phyloP scores from a whole-genome alignment of 2,329 filamentous ascomycete genomes.

The Phaeophleospora eucalypticola region DNA sequence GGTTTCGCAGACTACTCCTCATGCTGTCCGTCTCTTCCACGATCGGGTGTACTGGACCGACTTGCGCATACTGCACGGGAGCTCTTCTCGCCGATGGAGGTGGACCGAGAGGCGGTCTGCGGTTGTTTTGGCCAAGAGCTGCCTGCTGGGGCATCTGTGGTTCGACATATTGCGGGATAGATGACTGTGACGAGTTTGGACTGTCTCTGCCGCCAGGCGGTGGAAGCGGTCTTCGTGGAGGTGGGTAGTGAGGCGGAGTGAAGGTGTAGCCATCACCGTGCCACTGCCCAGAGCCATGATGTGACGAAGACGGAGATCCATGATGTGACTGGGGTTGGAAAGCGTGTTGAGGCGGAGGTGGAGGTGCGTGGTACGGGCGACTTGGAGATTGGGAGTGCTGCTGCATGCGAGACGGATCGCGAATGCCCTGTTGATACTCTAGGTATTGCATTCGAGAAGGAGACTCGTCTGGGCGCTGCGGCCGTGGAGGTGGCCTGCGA shows the following conservation, averaged over 20 bases:
- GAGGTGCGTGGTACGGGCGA: constrained; percentile 16
- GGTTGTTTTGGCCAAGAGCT: constrained; percentile 26
- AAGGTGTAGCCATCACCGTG: constrained; percentile 28
- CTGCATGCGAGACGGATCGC: constrained; percentile 16
- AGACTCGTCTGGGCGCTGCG: constrained; percentile 25
- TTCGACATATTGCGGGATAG: constrained; percentile 12
- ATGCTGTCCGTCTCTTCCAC: constrained; percentile 46
- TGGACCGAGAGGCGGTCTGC: constrained; percentile 43
- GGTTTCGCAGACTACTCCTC: constrained; percentile 19
- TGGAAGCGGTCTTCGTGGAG: constrained; percentile 17
- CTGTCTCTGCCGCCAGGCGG: background rate
- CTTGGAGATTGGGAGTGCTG: constrained; percentile 15
- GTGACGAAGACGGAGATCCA: constrained; percentile 12
- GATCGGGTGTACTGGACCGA: constrained; percentile 47
- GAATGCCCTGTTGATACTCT: constrained; percentile 13
- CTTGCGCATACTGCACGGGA: constrained; percentile 47
- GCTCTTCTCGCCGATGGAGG: constrained; percentile 47
- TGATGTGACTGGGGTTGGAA: constrained; percentile 5
- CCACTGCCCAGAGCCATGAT: constrained; percentile 31
- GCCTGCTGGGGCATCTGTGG: constrained; percentile 31
- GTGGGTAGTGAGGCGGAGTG: constrained; percentile 16
- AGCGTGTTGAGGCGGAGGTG: background rate
- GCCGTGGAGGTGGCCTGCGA: constrained; percentile 25
- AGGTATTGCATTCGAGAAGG: constrained; percentile 4
- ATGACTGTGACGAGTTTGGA: constrained; percentile 2